A percentile compares a stretch with the other conserved stretches of the same genome.
Conservation (phyloP, 805 yeast species). For the Candida suzukii region DNA sequence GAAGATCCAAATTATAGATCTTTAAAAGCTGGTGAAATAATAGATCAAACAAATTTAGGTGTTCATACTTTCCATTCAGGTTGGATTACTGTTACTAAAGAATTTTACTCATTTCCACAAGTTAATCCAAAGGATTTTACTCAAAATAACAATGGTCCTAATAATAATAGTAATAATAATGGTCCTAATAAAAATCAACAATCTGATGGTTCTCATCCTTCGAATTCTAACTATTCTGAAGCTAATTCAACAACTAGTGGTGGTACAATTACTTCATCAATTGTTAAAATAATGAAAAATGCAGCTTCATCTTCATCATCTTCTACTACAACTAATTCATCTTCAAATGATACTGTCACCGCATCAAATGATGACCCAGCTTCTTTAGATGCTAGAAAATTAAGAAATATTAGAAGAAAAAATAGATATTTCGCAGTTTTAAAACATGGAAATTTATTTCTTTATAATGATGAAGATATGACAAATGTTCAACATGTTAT, state of each 20-base stretch:
- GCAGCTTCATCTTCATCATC: slow-evolving; percentile 1
- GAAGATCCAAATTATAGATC: slow-evolving; percentile 21
- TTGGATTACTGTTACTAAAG: slow-evolving; percentile 81
- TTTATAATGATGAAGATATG: slow-evolving; percentile 67
- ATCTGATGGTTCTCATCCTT: not conserved
- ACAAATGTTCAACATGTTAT: slow-evolving; percentile 71
- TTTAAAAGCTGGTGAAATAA: slow-evolving; percentile 57
- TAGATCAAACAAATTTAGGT: slow-evolving; percentile 54
- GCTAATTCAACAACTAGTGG: not conserved
- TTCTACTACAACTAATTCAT: slow-evolving; percentile 2
- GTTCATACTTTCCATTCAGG: slow-evolving; percentile 61
- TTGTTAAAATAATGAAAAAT: slow-evolving; percentile 13
- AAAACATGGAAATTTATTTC: slow-evolving; percentile 81
- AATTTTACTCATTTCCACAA: slow-evolving; percentile 51
- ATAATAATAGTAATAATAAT: too few species aligned
- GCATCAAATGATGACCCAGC: slow-evolving; percentile 19
- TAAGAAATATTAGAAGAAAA: slow-evolving; percentile 37
- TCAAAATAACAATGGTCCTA: not conserved
- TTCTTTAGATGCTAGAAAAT: slow-evolving; percentile 27
- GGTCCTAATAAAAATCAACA: too few species aligned
- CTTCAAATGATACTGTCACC: too few species aligned
- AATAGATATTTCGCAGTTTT: slow-evolving; percentile 64
- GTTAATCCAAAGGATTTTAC: slow-evolving; percentile 21
- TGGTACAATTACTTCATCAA: not conserved
- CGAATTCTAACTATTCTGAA: not conserved